Evolutionary conservation across 1,139 yeast species (phyloP).

Genomic region (Geotrichum siamense): DNA sequence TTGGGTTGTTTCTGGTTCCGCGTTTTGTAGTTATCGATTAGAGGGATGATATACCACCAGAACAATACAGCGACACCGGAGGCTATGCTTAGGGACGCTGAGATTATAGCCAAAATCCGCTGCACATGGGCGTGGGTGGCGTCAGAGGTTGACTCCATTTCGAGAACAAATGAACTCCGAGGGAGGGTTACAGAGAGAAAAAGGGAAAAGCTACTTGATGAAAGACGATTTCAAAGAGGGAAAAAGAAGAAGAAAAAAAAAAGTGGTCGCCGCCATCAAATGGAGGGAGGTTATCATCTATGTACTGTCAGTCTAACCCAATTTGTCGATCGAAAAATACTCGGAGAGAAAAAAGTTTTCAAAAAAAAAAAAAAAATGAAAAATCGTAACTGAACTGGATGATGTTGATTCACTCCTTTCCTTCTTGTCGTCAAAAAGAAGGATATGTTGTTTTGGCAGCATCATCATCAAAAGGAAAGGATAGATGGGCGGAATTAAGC

Average conservation of each 20-base stretch:
- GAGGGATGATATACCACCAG: conserved; percentile 15
- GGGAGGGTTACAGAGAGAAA: too few relatives aligned
- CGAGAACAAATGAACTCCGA: too few relatives aligned
- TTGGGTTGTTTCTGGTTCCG: not conserved
- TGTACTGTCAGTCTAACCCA: not conserved
- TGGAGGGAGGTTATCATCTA: too few relatives aligned
- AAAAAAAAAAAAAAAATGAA: not conserved
- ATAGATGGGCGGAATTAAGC: too few relatives aligned
- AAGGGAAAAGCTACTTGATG: too few relatives aligned
- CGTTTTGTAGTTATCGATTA: conserved; percentile 5
- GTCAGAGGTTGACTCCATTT: conserved; percentile 2
- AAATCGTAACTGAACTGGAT: not conserved
- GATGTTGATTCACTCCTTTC: too few relatives aligned
- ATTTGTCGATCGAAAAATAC: not conserved
- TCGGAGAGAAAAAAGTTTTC: not conserved
- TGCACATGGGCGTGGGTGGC: conserved; percentile 13
- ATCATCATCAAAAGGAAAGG: too few relatives aligned
- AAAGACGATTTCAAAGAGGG: too few relatives aligned
- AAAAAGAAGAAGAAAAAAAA: not conserved
- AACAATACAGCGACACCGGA: conserved; percentile 10
- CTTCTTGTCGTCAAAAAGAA: too few relatives aligned
- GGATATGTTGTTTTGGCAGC: too few relatives aligned
- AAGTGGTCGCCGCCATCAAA: too few relatives aligned
- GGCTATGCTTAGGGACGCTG: conserved; percentile 13
- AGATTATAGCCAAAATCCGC: conserved; percentile 11